Evolutionary conservation across 192 early-diverging fungal genomes (phyloP), one percentile per base, ranked within the genome.

Genomic region (Podila epicladia): DNA sequence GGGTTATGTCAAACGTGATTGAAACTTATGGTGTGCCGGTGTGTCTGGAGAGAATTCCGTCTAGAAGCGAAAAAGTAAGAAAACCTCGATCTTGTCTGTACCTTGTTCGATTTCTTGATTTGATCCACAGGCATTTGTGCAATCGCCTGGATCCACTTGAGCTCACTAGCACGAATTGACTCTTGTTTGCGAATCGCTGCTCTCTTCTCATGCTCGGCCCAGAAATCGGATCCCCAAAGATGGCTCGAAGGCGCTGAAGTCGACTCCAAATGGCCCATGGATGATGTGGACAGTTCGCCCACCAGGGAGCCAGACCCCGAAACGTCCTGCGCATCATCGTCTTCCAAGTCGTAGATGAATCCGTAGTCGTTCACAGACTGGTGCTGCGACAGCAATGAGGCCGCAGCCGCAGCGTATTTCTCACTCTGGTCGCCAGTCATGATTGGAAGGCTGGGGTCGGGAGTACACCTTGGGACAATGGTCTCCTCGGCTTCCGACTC

Each of bases 81-180:
- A 53, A 69, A 53, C 22, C 20, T 22, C 53, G 1, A 2, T 7
- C 7, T 38, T 9, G 4, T 33, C 20, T 20, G 33, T 73, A 80
- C 77, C 70, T 80, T 80, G 66, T 53, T 69, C n/a, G 82, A 79
- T 63, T 78, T 82, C 49, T 75, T 79, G 49, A 85, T 71, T 31
- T 62, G 57, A 59, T 85, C 82, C 35, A 59, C 80, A 4, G 73
- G 72, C 49, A 72, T 29, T 49, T 62, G 69, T 24, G 77, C 82
- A 3, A 58, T 65, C 4, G 69, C 75, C 67, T 82, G 69, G 48
- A 83, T 72, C 84, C 84, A 75, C 51, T 82, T 72, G 70, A 72
- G 49, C 60, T 82, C 71, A 67, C 69, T 58, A 65, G 70, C 63
- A 24, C 77, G 66, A 57, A 64, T 61, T 24, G 58, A 20, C n/a